Evolutionary conservation across 768 basidiomycete genomes (phyloP), one percentile per base, ranked within the genome.

Genomic region (Psilocybe azurescens): DNA sequence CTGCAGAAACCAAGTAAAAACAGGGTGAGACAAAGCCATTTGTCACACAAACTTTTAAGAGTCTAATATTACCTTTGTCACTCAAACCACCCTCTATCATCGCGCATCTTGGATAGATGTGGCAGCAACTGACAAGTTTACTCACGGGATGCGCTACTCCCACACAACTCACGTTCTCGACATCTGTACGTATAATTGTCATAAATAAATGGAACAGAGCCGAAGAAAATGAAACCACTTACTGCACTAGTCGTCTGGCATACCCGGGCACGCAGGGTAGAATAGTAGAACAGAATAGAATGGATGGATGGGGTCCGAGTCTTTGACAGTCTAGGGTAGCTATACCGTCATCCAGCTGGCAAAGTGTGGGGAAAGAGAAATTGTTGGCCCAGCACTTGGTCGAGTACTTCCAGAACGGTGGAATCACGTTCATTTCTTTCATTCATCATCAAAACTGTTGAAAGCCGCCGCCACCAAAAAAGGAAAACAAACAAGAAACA

Each of bases 301-400:
- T 41, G 38, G 58, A 29, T 10, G 5, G 41, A 44, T 16, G 41
- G 41, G 20, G 14, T 44, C 41, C 41, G 38, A 38, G 38, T 38
- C 38, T 38, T 44, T 44, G 5, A 44, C 50, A 51, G 50, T 59
- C 58, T 59, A 49, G 58, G 58, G 58, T 59, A 59, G 50, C 30
- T 18, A 59, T 59, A 50, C 49, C 58, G 58, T 59, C 38, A 59
- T 44, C 41, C 41, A 44, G 41, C 41, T 44, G 41, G 41, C 41
- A 44, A 7, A 13, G 14, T 16, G 41, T 44, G 41, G 41, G 41
- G 41, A 44, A 44, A 44, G n/a, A 44, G 13, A n/a, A 44, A 20
- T 20, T 20, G 41, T 5, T n/a, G n/a, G 14, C 41, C 41, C 41
- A 44, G 41, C 41, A 44, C 41, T 13, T 44, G 41, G n/a, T 44